These are phyloP conservation scores for Olyra latifolia DNA, from an alignment of 176 grass and related monocot genomes.

Conservation along the genomic window DNA sequence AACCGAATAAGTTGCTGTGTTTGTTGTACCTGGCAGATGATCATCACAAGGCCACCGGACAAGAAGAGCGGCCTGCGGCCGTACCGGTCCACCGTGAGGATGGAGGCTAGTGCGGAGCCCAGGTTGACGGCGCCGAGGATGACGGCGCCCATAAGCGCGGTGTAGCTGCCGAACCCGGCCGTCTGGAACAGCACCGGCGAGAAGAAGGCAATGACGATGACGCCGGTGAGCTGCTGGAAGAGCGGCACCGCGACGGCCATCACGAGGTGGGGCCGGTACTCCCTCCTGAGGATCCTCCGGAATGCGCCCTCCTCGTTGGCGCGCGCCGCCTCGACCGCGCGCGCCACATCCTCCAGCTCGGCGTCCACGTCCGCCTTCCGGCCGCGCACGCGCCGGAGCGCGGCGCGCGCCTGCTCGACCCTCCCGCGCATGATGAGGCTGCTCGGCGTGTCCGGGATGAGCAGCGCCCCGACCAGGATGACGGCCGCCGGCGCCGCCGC, in stretches of 20 bases:
- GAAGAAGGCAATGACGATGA: slow-evolving; percentile 71
- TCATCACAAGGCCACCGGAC: slow-evolving; percentile 45
- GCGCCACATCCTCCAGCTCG: slow-evolving; percentile 49
- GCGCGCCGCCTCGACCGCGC: slow-evolving; percentile 28
- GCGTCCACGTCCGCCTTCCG: slow-evolving; percentile 49
- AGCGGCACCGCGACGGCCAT: slow-evolving; percentile 61
- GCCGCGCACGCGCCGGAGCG: slow-evolving; percentile 49
- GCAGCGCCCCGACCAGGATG: slow-evolving; percentile 42
- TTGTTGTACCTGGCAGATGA: slow-evolving; percentile 45
- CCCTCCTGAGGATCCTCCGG: slow-evolving; percentile 44
- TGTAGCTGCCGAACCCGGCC: slow-evolving; percentile 55
- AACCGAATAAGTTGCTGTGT: not conserved
- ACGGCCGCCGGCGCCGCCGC: slow-evolving; percentile 48
- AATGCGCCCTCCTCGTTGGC: slow-evolving; percentile 50
- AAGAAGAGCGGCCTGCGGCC: slow-evolving; percentile 56
- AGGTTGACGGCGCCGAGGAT: slow-evolving; percentile 63
- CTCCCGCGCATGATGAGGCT: slow-evolving; percentile 56
- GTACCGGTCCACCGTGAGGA: slow-evolving; percentile 44
- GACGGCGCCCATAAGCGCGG: slow-evolving; percentile 59
- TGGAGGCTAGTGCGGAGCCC: slow-evolving; percentile 42
- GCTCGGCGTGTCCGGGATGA: slow-evolving; percentile 63
- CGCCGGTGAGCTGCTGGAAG: slow-evolving; percentile 74
- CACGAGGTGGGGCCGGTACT: slow-evolving; percentile 62
- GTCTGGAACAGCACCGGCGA: slow-evolving; percentile 74
- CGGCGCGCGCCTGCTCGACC: slow-evolving; percentile 41